Base-by-base conservation (phyloP, 129 eudicot species). In the Heracleum sosnowskyi region DNA sequence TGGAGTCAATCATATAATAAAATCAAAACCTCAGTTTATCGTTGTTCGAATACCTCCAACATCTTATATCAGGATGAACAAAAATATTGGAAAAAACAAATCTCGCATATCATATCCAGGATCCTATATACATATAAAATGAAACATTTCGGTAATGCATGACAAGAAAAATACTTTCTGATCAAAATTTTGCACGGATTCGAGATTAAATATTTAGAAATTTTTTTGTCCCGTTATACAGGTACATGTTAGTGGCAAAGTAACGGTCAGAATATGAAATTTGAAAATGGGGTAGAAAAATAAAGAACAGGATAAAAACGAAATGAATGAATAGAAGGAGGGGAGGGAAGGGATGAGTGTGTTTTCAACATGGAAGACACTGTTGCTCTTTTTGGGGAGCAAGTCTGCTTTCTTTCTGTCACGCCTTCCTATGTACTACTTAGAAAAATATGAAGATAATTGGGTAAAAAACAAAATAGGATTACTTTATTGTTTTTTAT, bases 381-480 rank as follows among this genome's bases (percentile, higher is more conserved):
- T 45, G 76, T 73, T 73, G 12, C 76, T 73, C 36, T 73, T 73
- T 73, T 41, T 41, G 4, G 53, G 76, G 26, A 79, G 24, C 66
- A 77, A 80, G 62, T 71, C 73, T 45, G 49, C 57, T 46, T 37
- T 37, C 46, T 24, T 71, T 35, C 39, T 12, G 40, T 75, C 70
- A 75, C 84, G 29, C 81, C 31, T 60, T 26, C 68, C 68, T 2
- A 60, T 60, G 68, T 7, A 20, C 28, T 69, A 29, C 83, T 69
- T 1, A 71, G 62, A 75, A 26, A 13, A 22, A 66, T 75, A 15
- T 40, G 22, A 53, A 39, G 47, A 57, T 41, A 64, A 39, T 79
- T 4, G n/a, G 4, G 42, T 2, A 70, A 11, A 70, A 71, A 71
- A 39, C 31, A 71, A 11, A 57, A 76, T 35, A 69, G 75, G 12